Evolutionary conservation across 345 rosid genomes (phyloP), one percentile per base, ranked within the genome.

Genomic region (Populus simonii): DNA sequence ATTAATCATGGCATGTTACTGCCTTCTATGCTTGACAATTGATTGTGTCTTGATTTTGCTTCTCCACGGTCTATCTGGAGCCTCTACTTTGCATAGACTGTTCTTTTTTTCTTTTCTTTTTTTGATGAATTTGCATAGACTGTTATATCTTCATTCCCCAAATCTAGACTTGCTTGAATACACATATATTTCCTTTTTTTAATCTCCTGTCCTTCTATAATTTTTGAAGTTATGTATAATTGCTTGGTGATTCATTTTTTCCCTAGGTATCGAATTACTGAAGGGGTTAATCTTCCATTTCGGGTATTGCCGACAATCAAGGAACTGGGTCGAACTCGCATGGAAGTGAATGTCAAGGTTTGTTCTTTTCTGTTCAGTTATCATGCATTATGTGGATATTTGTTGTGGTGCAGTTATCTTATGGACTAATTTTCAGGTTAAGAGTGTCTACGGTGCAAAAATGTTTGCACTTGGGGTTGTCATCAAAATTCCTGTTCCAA

Each of bases 401-500:
- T 83, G 73, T 20, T 55, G 27, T 53, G 75, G 15, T 72, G 27
- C n/a, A 68, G 38, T 25, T 78, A 20, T 53, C 86, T 83, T 55
- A 79, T 72, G 55, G 59, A 63, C 45, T 68, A 35, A 49, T 78
- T 68, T 85, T 81, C 94, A 96, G 99, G 94, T 96, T n/a, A 96
- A 96, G 85, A 96, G 99, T 86, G 98, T 92, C 70, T 96, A 94
- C 80, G 99, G 99, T 80, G 94, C 97, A 73, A 96, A 96, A 88
- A 96, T 94, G 99, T 96, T 96, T 90, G 95, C 98, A 22, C 96
- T 96, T 53, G 99, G 99, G 23, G 99, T 94, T 43, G 97, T 96
- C 74, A 90, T 96, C 86, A 96, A 96, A 88, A 89, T 94, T 83
- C 99, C 98, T 55, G 99, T 96, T 29, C 98, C 99, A 38, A 96